A percentile compares a stretch with the other conserved stretches of the same genome.
Conservation (phyloP, 768 basidiomycete species). For the Hypholoma fasciculare region DNA sequence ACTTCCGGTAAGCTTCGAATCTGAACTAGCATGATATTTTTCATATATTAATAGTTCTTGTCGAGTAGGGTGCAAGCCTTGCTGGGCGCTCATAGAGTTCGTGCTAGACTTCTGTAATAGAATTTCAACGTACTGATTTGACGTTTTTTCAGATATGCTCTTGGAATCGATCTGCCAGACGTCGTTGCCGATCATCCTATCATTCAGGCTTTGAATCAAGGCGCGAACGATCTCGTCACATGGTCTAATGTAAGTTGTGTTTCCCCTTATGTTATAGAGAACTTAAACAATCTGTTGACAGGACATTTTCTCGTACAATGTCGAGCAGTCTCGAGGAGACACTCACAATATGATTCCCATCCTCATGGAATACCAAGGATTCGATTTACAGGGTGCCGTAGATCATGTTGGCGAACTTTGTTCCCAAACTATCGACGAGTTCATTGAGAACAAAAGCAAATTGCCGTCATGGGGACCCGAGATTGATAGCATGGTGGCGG, state of each 20-base stretch:
- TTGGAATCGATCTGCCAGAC: conserved; percentile 70
- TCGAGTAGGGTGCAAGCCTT: conserved; percentile 60
- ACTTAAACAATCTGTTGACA: conserved; percentile 17
- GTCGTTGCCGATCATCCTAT: conserved; percentile 66
- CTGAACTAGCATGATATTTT: not conserved
- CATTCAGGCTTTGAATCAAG: conserved; percentile 60
- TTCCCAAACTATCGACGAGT: conserved; percentile 51
- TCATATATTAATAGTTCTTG: conserved; percentile 4
- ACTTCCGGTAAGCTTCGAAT: conserved; percentile 51
- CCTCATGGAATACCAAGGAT: conserved; percentile 59
- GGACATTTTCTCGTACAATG: conserved; percentile 79
- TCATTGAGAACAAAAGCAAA: conserved; percentile 42
- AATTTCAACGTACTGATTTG: not conserved
- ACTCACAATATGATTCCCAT: conserved; percentile 76
- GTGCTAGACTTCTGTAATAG: conserved; percentile 13
- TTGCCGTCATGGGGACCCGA: conserved; percentile 66
- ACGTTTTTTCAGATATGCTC: conserved; percentile 47
- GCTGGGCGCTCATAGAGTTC: conserved; percentile 75
- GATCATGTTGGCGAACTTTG: conserved; percentile 67
- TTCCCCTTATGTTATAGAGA: not conserved
- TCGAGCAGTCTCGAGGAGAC: conserved; percentile 68
- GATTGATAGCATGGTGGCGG: conserved; percentile 55
- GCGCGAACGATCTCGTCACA: conserved; percentile 77
- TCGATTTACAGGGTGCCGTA: conserved; percentile 60
- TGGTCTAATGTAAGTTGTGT: conserved; percentile 70